phyloP scores from a whole-genome alignment of 805 yeast genomes.

The Scheffersomyces coipomensis region DNA sequence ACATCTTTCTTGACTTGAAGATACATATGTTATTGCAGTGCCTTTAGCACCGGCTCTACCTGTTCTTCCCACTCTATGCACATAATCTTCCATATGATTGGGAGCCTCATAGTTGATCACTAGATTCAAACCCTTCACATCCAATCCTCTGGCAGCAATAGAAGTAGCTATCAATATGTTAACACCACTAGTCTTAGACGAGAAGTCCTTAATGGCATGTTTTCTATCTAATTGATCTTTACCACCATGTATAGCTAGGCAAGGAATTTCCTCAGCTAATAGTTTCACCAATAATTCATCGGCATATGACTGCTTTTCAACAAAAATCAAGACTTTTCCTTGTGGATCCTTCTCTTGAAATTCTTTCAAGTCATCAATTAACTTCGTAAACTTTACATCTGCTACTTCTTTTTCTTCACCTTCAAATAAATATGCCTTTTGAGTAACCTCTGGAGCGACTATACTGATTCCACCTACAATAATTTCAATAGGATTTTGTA shows the following conservation, averaged over 20 bases:
- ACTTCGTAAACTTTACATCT: constrained; percentile 47
- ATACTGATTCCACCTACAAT: constrained; percentile 76
- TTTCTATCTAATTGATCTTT: constrained; percentile 83
- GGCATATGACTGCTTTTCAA: constrained; percentile 85
- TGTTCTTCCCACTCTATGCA: constrained; percentile 94
- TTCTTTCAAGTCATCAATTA: constrained; percentile 56
- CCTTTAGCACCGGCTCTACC: constrained; percentile 89
- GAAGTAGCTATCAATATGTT: constrained; percentile 86
- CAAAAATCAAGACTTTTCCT: constrained; percentile 72
- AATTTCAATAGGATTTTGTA: constrained; percentile 69
- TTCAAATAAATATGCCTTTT: constrained; percentile 61
- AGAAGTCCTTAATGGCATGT: constrained; percentile 67
- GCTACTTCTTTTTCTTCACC: constrained; percentile 40
- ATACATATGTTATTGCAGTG: constrained; percentile 56
- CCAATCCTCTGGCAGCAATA: constrained; percentile 91
- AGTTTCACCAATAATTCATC: constrained; percentile 64
- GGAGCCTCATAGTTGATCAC: constrained; percentile 79
- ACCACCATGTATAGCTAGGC: constrained; percentile 87
- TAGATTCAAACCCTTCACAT: constrained; percentile 79
- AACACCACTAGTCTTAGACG: constrained; percentile 48
- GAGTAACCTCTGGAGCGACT: constrained; percentile 79
- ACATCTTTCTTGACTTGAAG: constrained; percentile 57
- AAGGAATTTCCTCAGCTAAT: constrained; percentile 49
- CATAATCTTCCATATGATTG: constrained; percentile 89
- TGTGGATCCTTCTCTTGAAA: constrained; percentile 26